Conservation (phyloP, 164 flowering plant genomes). For the Chimonanthus praecox region DNA sequence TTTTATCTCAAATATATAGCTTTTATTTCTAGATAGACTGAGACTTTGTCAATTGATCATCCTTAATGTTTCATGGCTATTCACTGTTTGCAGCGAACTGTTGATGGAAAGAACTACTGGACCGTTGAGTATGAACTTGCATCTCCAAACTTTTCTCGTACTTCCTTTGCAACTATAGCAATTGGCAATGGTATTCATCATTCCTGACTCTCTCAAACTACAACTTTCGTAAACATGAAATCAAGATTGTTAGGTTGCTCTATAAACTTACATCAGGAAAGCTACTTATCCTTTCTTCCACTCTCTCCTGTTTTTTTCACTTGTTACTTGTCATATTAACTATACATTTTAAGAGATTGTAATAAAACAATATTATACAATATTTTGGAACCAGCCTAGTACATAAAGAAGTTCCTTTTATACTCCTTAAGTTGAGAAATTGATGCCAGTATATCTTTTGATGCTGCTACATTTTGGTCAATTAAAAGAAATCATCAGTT, state of each 20-base stretch:
- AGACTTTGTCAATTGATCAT: background rate
- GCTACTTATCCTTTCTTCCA: background rate
- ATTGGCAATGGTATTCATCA: constrained; percentile 62
- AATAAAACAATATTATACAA: no score
- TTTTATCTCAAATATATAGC: no score
- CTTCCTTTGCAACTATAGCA: constrained; percentile 68
- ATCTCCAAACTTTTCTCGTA: constrained; percentile 52
- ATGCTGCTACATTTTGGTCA: background rate
- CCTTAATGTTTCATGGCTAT: background rate
- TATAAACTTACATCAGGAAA: background rate
- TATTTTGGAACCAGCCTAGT: no score
- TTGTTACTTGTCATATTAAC: background rate
- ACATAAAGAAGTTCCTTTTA: no score
- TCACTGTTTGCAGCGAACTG: constrained; percentile 20
- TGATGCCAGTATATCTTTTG: background rate
- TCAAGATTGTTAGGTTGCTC: background rate
- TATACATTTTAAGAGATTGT: no score
- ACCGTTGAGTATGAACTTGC: constrained; percentile 65
- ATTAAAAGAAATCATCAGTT: no score
- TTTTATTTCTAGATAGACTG: background rate
- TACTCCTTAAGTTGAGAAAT: background rate
- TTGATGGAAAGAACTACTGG: constrained; percentile 71
- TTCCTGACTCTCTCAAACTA: background rate
- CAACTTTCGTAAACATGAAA: background rate
- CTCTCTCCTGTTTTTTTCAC: background rate